A percentile compares a stretch with the other conserved stretches of the same genome.
Evolutionary conservation across 176 grass and related monocot species (phyloP).

Genomic region (Pharus latifolius): DNA sequence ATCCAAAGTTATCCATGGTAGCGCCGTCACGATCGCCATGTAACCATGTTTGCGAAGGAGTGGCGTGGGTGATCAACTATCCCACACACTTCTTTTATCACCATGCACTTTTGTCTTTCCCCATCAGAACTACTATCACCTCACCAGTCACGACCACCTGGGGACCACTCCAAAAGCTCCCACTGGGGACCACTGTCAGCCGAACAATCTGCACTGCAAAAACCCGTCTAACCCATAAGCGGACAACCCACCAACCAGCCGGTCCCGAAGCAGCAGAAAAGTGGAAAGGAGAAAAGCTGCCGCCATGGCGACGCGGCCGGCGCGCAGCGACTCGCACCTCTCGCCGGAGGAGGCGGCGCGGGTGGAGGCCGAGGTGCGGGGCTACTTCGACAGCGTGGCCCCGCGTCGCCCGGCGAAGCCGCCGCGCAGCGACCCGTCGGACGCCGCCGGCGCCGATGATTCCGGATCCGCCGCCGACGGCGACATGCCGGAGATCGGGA

Average conservation of each 20-base stretch:
- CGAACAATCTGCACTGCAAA: neutral
- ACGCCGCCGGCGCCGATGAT: neutral
- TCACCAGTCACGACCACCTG: neutral
- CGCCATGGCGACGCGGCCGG: constrained; percentile 41
- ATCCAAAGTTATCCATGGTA: no score
- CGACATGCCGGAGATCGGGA: constrained; percentile 53
- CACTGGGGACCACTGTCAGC: neutral
- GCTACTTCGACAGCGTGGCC: constrained; percentile 57
- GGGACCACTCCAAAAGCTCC: no score
- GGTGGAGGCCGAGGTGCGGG: constrained; percentile 56
- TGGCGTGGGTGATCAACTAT: no score
- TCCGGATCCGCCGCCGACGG: neutral
- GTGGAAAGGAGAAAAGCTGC: neutral
- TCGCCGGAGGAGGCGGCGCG: constrained; percentile 56
- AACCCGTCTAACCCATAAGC: neutral
- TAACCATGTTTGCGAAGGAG: no score
- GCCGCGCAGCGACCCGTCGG: constrained; percentile 55
- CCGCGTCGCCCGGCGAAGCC: constrained; percentile 65
- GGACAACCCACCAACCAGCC: neutral
- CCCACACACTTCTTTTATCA: no score
- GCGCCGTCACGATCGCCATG: no score
- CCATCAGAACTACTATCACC: neutral
- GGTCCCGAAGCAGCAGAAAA: neutral
- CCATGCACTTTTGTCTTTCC: no score
- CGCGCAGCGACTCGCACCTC: constrained; percentile 54